Percentiles rank a stretch among this genome's conserved stretches.
Conservation (phyloP, 1,284 basidiomycete species). For the Microbotryum lychnidis-dioicae region DNA sequence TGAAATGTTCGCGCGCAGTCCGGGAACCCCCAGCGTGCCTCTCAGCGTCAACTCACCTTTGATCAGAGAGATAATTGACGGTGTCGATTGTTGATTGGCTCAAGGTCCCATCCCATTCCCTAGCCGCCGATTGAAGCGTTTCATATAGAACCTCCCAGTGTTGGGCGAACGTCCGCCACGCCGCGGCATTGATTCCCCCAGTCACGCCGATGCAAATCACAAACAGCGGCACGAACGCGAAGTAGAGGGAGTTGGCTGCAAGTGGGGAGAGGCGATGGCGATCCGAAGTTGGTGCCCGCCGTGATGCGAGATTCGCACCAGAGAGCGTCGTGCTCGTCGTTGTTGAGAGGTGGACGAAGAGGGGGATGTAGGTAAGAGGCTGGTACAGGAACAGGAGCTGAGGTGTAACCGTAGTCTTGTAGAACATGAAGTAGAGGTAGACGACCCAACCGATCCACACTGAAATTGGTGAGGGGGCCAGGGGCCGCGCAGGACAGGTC, state of each 20-base stretch:
- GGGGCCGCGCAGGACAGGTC: not conserved
- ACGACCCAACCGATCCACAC: constrained; percentile 14
- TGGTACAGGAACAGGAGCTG: no score
- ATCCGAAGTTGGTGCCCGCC: not conserved
- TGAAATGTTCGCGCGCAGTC: no score
- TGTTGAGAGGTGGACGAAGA: constrained; percentile 11
- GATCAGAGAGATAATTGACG: not conserved
- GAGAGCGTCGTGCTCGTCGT: constrained; percentile 13
- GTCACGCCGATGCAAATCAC: constrained; percentile 1
- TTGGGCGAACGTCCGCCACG: constrained; percentile 7
- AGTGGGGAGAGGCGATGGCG: constrained; percentile 5
- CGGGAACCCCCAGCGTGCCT: no score
- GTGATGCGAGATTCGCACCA: constrained; percentile 14
- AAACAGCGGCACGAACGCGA: constrained; percentile 2
- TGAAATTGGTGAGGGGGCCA: not conserved
- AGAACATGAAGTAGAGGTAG: constrained; percentile 11
- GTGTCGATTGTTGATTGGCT: not conserved
- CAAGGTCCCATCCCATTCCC: not conserved
- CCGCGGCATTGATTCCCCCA: constrained; percentile 8
- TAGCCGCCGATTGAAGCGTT: not conserved
- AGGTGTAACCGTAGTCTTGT: no score
- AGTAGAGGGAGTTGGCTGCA: constrained; percentile 1
- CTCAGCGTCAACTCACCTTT: not conserved
- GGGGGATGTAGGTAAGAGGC: constrained; percentile 6
- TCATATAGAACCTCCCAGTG: constrained; percentile 4